A percentile compares a stretch with the other conserved stretches of the same genome.
These are phyloP conservation scores for Aureoboletus auriporus DNA, from an alignment of 768 basidiomycete genomes.

Conservation along the genomic window DNA sequence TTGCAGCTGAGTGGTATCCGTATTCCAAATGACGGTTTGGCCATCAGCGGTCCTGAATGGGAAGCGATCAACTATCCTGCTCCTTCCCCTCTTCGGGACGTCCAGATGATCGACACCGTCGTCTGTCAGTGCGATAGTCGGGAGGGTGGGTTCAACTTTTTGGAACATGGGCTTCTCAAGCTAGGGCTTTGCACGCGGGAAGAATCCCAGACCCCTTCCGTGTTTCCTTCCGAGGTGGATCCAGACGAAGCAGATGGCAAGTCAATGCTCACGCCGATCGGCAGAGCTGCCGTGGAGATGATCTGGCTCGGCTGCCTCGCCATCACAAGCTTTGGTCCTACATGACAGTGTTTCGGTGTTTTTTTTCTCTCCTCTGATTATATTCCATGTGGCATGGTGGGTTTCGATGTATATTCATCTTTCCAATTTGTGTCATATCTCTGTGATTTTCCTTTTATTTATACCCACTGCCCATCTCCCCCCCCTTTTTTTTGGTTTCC, in stretches of 20 bases:
- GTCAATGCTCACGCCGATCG: constrained; percentile 41
- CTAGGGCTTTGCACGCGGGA: constrained; percentile 57
- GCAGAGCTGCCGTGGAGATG: constrained; percentile 49
- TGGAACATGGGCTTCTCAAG: constrained; percentile 73
- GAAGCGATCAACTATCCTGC: constrained; percentile 37
- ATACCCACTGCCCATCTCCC: background rate
- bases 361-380: background rate
- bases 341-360: constrained; percentile 2
- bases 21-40: constrained; percentile 65
- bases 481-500: background rate
- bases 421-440: constrained; percentile 1
- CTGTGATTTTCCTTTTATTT: constrained; percentile 1
- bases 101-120: constrained; percentile 36
- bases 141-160: constrained; percentile 69
- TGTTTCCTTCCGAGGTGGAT: constrained; percentile 32
- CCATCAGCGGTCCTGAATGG: constrained; percentile 60
- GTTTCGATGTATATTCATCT: constrained; percentile 1
- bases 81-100: constrained; percentile 29
- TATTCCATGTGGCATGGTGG: constrained; percentile 13
- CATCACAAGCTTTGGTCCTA: constrained; percentile 38
- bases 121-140: constrained; percentile 62
- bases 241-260: constrained; percentile 39
- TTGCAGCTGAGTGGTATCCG: constrained; percentile 70
- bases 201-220: constrained; percentile 11
- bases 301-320: constrained; percentile 54